A percentile compares a stretch with the other conserved stretches of the same genome.
phyloP scores from a whole-genome alignment of 345 rosid genomes.

The Pistacia atlantica region DNA sequence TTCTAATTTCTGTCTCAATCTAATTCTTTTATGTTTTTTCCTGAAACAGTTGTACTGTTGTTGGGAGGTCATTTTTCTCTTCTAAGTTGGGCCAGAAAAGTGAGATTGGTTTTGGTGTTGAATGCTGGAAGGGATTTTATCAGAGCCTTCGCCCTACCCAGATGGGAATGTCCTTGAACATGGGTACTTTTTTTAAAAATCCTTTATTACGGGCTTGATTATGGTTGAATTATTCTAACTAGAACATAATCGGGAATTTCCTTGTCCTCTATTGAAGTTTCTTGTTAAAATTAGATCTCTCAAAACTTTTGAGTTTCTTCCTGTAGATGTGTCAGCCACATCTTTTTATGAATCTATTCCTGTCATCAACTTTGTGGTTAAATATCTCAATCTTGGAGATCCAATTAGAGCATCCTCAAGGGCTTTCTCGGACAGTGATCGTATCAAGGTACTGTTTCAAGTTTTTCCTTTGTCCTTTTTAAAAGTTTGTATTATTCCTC shows the following conservation, averaged over 20 bases:
- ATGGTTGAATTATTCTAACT: neutral
- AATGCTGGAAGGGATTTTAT: constrained; percentile 67
- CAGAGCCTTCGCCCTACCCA: constrained; percentile 69
- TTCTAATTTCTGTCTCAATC: neutral
- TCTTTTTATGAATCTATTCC: constrained; percentile 17
- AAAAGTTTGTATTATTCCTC: neutral
- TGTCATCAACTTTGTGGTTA: constrained; percentile 13
- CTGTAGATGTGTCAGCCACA: constrained; percentile 18
- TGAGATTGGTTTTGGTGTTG: constrained; percentile 57
- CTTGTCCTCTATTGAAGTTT: neutral
- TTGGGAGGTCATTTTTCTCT: constrained; percentile 57
- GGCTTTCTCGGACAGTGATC: constrained; percentile 2
- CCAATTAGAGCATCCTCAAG: constrained; percentile 2
- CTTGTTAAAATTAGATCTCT: neutral
- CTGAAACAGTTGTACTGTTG: constrained; percentile 46
- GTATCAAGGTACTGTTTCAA: neutral
- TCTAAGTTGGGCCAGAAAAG: constrained; percentile 52
- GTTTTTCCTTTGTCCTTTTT: neutral
- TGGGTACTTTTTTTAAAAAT: constrained; percentile 29
- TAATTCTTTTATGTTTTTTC: neutral
- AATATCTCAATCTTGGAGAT: constrained; percentile 8
- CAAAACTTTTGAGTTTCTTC: neutral
- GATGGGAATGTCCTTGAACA: constrained; percentile 64
- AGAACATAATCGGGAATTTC: neutral
- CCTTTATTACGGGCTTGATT: neutral